These are phyloP conservation scores for Xylaria sp. DNA, from an alignment of 2,329 filamentous ascomycete species.

Conservation along the genomic window DNA sequence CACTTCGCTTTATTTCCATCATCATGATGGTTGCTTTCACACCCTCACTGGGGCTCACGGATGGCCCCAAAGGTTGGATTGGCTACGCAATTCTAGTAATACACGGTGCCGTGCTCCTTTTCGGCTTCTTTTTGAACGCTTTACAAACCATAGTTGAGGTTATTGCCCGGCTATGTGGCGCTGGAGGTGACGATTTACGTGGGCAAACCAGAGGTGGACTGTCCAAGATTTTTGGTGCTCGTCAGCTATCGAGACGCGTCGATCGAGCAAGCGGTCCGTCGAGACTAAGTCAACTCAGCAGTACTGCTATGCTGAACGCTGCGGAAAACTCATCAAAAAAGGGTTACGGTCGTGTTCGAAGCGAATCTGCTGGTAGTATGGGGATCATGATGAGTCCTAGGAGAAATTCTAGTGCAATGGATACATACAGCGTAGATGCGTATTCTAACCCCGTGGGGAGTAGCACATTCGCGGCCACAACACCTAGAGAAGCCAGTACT, in stretches of 20 bases:
- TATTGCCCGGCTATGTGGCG: conserved; percentile 81
- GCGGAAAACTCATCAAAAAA: conserved; percentile 73
- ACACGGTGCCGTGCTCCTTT: conserved; percentile 84
- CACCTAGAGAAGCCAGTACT: conserved; percentile 74
- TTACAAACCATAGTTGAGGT: conserved; percentile 93
- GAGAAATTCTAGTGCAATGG: conserved; percentile 66
- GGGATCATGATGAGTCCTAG: conserved; percentile 59
- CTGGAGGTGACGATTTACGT: conserved; percentile 77
- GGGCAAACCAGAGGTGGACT: conserved; percentile 83
- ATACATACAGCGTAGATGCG: conserved; percentile 61
- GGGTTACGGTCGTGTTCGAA: conserved; percentile 69
- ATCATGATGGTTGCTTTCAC: conserved; percentile 86
- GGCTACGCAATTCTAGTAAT: conserved; percentile 90
- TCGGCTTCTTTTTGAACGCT: conserved; percentile 94
- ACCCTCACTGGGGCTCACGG: conserved; percentile 80
- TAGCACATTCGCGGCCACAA: conserved; percentile 77
- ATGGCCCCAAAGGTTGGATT: conserved; percentile 90
- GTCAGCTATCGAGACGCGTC: conserved; percentile 83
- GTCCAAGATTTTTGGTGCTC: conserved; percentile 90
- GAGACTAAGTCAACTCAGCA: conserved; percentile 84
- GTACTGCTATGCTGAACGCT: conserved; percentile 77
- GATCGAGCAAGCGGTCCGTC: conserved; percentile 70
- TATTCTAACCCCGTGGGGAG: conserved; percentile 63
- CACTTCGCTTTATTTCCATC: conserved; percentile 79
- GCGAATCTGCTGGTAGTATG: conserved; percentile 70